Evolutionary conservation across 805 yeast species (phyloP).

Genomic region (Zygosaccharomyces rouxii): DNA sequence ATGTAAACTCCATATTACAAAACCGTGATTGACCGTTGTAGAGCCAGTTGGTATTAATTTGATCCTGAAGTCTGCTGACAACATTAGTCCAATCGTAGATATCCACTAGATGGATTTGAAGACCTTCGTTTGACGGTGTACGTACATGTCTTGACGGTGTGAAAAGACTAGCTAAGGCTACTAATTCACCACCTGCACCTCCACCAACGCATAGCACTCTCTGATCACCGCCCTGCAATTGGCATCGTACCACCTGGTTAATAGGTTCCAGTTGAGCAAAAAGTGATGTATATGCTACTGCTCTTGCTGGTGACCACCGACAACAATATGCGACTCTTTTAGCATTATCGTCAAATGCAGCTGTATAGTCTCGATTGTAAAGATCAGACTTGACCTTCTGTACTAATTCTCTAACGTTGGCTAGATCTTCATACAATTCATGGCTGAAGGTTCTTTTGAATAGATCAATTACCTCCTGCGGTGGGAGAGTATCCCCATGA

Average conservation of each 20-base stretch:
- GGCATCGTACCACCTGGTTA: slow-evolving; percentile 19
- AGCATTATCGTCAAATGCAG: slow-evolving; percentile 60
- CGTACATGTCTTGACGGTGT: slow-evolving; percentile 33
- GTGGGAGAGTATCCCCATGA: slow-evolving; percentile 24
- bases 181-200: slow-evolving; percentile 84
- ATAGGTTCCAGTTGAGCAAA: slow-evolving; percentile 46
- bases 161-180: slow-evolving; percentile 56
- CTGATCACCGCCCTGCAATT: slow-evolving; percentile 15
- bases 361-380: slow-evolving; percentile 62
- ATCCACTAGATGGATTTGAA: slow-evolving; percentile 55
- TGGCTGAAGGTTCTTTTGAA: slow-evolving; percentile 28
- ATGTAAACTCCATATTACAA: slow-evolving; percentile 34
- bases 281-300: slow-evolving; percentile 67
- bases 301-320: slow-evolving; percentile 83
- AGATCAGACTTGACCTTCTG: slow-evolving; percentile 69
- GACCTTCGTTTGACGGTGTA: slow-evolving; percentile 10
- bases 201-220: slow-evolving; percentile 71
- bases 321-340: slow-evolving; percentile 73
- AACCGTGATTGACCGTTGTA: slow-evolving; percentile 35
- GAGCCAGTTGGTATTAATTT: slow-evolving; percentile 53
- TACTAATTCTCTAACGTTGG: slow-evolving; percentile 33
- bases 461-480: slow-evolving; percentile 31
- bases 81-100: slow-evolving; percentile 73
- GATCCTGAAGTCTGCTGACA: slow-evolving; percentile 41
- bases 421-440: slow-evolving; percentile 26